Percentiles rank a stretch among this genome's conserved stretches.
phyloP scores from a whole-genome alignment of 148 eudicot genomes.

The Rhododendron ovatum region DNA sequence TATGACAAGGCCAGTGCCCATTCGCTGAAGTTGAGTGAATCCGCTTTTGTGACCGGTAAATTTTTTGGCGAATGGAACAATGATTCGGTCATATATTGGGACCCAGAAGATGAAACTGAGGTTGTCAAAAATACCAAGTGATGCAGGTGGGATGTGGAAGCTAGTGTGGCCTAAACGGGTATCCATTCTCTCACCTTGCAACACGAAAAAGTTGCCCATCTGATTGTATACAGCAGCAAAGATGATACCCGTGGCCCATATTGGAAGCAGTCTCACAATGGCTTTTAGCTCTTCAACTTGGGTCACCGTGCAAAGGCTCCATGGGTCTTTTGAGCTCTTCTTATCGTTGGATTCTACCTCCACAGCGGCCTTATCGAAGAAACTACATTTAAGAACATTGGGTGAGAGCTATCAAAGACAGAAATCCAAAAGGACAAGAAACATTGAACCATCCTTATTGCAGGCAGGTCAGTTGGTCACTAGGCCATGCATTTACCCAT shows the following conservation, averaged over 20 bases:
- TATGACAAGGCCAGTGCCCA: conserved; percentile 52
- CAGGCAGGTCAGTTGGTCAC: too few relatives aligned
- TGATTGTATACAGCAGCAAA: conserved; percentile 57
- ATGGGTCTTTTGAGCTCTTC: conserved; percentile 21
- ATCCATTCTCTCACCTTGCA: conserved; percentile 46
- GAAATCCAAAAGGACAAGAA: neutral
- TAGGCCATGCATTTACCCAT: too few relatives aligned
- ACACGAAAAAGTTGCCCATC: conserved; percentile 37
- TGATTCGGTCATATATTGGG: conserved; percentile 42
- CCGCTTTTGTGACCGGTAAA: conserved; percentile 41
- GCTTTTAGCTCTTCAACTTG: conserved; percentile 61
- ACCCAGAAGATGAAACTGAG: conserved; percentile 50
- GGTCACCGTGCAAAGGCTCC: conserved; percentile 58
- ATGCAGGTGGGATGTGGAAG: conserved; percentile 45
- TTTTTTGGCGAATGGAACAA: conserved; percentile 44
- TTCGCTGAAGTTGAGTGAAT: conserved; percentile 46
- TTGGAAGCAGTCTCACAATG: conserved; percentile 46
- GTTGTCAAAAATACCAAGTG: conserved; percentile 36
- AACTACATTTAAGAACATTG: conserved; percentile 24
- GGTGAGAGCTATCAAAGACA: neutral
- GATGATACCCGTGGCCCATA: conserved; percentile 65
- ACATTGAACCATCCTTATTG: neutral
- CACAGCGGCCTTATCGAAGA: conserved; percentile 60
- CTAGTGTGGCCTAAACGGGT: conserved; percentile 29
- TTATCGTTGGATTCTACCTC: conserved; percentile 8